Conservation (phyloP, 352 stramenopile genomes). For the Pseudoperonospora humuli region DNA sequence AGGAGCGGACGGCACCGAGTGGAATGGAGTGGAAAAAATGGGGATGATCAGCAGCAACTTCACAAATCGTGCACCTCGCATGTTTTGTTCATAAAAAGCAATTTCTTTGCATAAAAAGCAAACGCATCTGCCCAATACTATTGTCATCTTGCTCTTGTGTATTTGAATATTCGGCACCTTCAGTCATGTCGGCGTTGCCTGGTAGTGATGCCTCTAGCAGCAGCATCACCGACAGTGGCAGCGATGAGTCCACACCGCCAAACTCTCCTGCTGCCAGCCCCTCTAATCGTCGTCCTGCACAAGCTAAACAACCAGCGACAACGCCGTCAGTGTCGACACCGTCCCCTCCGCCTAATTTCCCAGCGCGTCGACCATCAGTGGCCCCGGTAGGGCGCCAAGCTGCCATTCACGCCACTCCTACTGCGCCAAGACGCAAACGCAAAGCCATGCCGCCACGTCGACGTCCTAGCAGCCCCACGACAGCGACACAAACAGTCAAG, state of each 20-base stretch:
- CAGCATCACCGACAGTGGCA: conserved; percentile 29
- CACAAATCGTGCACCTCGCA: too few relatives aligned
- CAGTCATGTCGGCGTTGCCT: conserved; percentile 14
- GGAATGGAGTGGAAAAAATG: conserved; percentile 91
- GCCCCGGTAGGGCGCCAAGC: conserved; percentile 31
- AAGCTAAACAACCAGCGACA: conserved; percentile 1
- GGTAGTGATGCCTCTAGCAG: conserved; percentile 23
- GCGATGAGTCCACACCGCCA: conserved; percentile 19
- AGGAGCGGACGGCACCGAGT: conserved; percentile 70
- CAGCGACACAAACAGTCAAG: conserved; percentile 30
- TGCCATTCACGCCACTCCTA: conserved; percentile 34
- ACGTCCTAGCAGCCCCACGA: conserved; percentile 4
- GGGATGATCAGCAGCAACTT: conserved; percentile 22
- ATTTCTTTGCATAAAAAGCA: too few relatives aligned
- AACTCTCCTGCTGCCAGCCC: conserved; percentile 18
- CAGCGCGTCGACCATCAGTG: conserved; percentile 20
- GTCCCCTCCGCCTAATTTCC: conserved; percentile 22
- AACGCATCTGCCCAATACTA: too few relatives aligned
- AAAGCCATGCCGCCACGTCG: conserved; percentile 22
- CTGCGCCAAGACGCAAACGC: conserved; percentile 25
- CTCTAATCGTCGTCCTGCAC: conserved; percentile 7
- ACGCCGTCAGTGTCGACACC: conserved; percentile 17
- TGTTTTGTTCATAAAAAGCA: background rate
- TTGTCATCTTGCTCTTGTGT: too few relatives aligned
- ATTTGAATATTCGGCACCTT: conserved; percentile 7